phyloP scores from a whole-genome alignment of 108 stramenopile genomes.

The Cyclotella sp. region DNA sequence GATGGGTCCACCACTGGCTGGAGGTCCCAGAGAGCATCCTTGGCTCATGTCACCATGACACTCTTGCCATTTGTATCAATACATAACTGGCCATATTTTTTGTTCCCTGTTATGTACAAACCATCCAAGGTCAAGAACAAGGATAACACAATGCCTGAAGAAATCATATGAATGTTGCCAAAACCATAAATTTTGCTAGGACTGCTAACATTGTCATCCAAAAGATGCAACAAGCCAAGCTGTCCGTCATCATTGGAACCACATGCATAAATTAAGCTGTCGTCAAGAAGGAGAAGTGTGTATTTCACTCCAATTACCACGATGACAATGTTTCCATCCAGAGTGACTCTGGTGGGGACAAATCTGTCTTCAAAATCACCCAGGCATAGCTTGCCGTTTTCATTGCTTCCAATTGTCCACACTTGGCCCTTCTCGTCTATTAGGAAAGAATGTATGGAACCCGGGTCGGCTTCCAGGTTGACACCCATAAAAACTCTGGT shows the following conservation, averaged over 20 bases:
- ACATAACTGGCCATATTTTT: slow-evolving; percentile 44
- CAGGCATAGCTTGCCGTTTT: slow-evolving; percentile 44
- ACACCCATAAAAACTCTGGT: slow-evolving; percentile 40
- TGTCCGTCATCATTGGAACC: slow-evolving; percentile 65
- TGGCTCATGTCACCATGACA: too few relatives aligned
- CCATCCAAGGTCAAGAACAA: slow-evolving; percentile 39
- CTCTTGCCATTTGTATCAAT: slow-evolving; percentile 30
- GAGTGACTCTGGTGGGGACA: slow-evolving; percentile 29
- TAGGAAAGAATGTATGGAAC: slow-evolving; percentile 45
- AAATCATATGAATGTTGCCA: slow-evolving; percentile 18
- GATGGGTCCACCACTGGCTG: too few relatives aligned
- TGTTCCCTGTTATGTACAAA: slow-evolving; percentile 42
- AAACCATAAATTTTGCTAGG: slow-evolving; percentile 38
- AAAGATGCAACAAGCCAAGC: slow-evolving; percentile 46
- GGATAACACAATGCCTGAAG: slow-evolving; percentile 33
- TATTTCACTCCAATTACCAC: slow-evolving; percentile 53
- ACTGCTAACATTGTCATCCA: not conserved
- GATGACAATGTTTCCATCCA: slow-evolving; percentile 18
- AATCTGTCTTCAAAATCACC: slow-evolving; percentile 45
- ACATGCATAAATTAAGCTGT: slow-evolving; percentile 55
- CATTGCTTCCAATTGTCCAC: slow-evolving; percentile 47
- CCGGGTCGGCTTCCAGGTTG: slow-evolving; percentile 16
- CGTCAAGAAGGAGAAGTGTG: slow-evolving; percentile 48
- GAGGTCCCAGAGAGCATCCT: too few relatives aligned
- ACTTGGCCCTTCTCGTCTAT: slow-evolving; percentile 44